These are phyloP conservation scores for Vinca minor DNA, from an alignment of 257 asterid genomes.

Conservation along the genomic window DNA sequence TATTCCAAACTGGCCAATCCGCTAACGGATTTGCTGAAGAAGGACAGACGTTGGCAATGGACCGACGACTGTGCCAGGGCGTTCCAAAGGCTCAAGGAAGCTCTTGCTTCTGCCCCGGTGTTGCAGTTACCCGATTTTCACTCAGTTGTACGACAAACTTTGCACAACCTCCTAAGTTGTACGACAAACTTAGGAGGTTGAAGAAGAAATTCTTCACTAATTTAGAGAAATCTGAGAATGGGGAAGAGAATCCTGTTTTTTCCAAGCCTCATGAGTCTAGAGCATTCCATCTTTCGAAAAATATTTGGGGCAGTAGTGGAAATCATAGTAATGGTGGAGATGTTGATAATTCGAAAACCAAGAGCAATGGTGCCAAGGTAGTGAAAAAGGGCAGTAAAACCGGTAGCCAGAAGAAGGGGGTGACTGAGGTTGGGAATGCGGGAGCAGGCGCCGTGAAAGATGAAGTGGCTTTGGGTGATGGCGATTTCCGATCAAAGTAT, in stretches of 20 bases:
- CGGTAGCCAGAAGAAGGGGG: conserved; percentile 3
- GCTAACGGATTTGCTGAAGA: no score
- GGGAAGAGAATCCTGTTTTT: conserved; percentile 30
- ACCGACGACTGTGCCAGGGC: no score
- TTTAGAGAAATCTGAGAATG: conserved; percentile 25
- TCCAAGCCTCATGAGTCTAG: conserved; percentile 34
- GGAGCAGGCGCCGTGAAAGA: not conserved
- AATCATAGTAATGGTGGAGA: not conserved
- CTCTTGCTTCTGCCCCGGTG: no score
- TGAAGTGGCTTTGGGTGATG: conserved; percentile 9
- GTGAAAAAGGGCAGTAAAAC: conserved; percentile 2
- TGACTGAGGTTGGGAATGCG: not conserved
- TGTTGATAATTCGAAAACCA: not conserved
- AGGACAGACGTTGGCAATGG: no score
- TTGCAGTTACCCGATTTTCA: no score
- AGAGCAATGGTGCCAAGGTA: not conserved
- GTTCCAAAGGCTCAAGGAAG: no score
- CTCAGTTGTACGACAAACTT: no score
- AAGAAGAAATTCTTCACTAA: conserved; percentile 34
- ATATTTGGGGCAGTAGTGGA: conserved; percentile 41
- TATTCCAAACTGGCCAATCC: no score
- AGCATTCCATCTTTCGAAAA: conserved; percentile 36
- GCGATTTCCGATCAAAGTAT: conserved; percentile 28
- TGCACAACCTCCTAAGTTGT: no score
- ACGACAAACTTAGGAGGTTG: conserved; percentile 38